phyloP scores from a whole-genome alignment of 1,284 basidiomycete genomes.

The Boletus semigastroideus region DNA sequence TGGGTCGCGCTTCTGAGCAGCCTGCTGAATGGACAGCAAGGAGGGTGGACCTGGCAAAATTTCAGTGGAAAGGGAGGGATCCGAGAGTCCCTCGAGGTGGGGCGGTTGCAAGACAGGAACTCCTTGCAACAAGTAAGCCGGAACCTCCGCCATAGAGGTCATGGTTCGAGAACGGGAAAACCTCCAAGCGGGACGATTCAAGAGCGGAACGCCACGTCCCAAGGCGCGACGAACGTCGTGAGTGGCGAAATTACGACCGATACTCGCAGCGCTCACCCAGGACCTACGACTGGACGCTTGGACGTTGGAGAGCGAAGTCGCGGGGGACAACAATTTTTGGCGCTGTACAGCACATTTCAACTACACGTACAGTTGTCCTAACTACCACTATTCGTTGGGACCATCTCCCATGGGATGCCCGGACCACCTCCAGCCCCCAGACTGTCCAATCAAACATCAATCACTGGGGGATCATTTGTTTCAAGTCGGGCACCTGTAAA shows the following conservation, averaged over 20 bases:
- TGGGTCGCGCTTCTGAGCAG: slow-evolving; percentile 67
- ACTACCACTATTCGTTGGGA: no score
- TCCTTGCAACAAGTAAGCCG: slow-evolving; percentile 65
- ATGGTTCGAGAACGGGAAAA: slow-evolving; percentile 39
- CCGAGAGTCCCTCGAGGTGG: slow-evolving; percentile 66
- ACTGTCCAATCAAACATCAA: slow-evolving; percentile 4
- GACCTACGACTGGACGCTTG: slow-evolving; percentile 13
- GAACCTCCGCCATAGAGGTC: slow-evolving; percentile 67
- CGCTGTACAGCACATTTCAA: slow-evolving; percentile 12
- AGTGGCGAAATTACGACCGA: slow-evolving; percentile 17
- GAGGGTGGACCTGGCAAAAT: slow-evolving; percentile 81
- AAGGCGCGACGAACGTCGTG: slow-evolving; percentile 22
- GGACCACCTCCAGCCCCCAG: background rate
- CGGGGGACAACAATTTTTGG: slow-evolving; percentile 29
- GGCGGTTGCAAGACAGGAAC: slow-evolving; percentile 69
- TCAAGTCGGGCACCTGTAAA: background rate
- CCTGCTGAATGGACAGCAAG: slow-evolving; percentile 63
- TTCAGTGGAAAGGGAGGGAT: slow-evolving; percentile 75
- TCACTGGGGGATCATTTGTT: slow-evolving; percentile 10
- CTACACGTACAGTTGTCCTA: slow-evolving; percentile 10
- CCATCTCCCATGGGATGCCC: no score
- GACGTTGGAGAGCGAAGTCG: slow-evolving; percentile 25
- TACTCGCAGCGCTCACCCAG: slow-evolving; percentile 20
- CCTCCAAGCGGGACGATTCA: slow-evolving; percentile 11
- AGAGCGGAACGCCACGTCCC: slow-evolving; percentile 20